These are phyloP conservation scores for Blastocystis sp. DNA, from an alignment of 352 stramenopile species.

Conservation along the genomic window DNA sequence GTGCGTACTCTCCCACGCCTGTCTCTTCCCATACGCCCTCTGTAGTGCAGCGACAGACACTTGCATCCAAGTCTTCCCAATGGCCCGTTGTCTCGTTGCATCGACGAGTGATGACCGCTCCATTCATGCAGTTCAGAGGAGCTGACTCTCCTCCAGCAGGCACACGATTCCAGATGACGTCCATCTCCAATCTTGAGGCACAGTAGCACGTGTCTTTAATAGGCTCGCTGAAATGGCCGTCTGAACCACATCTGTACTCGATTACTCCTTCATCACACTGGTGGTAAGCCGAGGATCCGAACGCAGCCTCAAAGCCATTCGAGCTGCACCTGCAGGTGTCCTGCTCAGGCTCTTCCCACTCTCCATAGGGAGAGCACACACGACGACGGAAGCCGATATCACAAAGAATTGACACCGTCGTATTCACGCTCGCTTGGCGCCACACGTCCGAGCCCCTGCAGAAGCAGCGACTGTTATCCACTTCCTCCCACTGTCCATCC, in stretches of 20 bases:
- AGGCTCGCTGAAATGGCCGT: neutral
- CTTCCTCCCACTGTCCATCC: constrained; percentile 26
- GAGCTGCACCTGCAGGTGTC: neutral
- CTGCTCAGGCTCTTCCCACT: neutral
- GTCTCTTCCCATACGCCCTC: neutral
- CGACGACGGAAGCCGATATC: neutral
- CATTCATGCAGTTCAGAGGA: constrained; percentile 27
- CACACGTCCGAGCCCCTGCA: neutral
- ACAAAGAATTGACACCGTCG: neutral
- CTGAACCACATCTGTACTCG: neutral
- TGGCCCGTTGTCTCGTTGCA: neutral
- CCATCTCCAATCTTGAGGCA: neutral
- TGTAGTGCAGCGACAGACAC: neutral
- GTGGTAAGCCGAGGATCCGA: neutral
- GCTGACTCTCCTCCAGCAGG: neutral
- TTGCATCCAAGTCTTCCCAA: constrained; percentile 17
- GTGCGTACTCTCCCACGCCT: constrained; percentile 6
- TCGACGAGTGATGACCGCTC: neutral
- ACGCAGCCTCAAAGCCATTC: neutral
- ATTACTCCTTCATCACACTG: constrained; percentile 10
- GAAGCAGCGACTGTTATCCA: constrained; percentile 6
- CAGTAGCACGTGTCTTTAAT: neutral
- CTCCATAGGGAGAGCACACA: neutral
- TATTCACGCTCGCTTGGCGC: neutral
- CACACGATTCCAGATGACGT: neutral